Base-by-base conservation (phyloP, 2,329 filamentous ascomycete genomes). In the Paraphaeosphaeria sporulosa region DNA sequence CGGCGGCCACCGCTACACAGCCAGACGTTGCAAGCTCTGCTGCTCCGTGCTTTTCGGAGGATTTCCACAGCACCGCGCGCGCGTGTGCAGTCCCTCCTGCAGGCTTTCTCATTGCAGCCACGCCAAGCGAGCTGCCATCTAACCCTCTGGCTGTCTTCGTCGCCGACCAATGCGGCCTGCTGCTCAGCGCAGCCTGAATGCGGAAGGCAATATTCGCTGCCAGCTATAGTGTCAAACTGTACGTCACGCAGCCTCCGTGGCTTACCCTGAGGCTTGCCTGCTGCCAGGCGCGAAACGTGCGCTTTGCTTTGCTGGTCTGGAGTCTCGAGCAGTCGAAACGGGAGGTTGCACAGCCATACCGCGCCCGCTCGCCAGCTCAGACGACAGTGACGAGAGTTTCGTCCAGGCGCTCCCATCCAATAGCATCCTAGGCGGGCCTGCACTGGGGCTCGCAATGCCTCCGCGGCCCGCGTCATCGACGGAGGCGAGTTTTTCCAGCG, bases 151-250 rank as follows among this genome's bases (percentile, higher is more conserved):
- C 40, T 12, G 55, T 10, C 54, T 36, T 32, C 44, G 15, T 71
- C 66, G 70, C 62, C 70, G 69, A 71, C 70, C 66, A 65, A 50
- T 38, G 58, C 50, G n/a, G 50, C 50, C 36, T 62, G 44, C 57
- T 36, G 57, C 58, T 55, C 59, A 51, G 57, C 51, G 38, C 36
- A 52, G 42, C 38, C 64, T 60, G 46, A 38, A 65, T 66, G 32
- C 34, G 64, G 65, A 55, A 64, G 57, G 60, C 62, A 64, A 62
- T 66, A 62, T 32, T 47, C 27, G 32, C 55, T 44, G 34, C 42
- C 32, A 36, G 51, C 49, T 46, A n/a, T 38, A 23, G n/a, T 25
- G 57, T 44, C 15, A 23, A 8, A 15, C 50, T 27, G 50, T 51
- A 60, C 60, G 57, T 57, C 55, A 51, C 25, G 30, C 17, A 57